Conservation (phyloP, 2,329 filamentous ascomycete genomes). For the Diaporthe longicolla region DNA sequence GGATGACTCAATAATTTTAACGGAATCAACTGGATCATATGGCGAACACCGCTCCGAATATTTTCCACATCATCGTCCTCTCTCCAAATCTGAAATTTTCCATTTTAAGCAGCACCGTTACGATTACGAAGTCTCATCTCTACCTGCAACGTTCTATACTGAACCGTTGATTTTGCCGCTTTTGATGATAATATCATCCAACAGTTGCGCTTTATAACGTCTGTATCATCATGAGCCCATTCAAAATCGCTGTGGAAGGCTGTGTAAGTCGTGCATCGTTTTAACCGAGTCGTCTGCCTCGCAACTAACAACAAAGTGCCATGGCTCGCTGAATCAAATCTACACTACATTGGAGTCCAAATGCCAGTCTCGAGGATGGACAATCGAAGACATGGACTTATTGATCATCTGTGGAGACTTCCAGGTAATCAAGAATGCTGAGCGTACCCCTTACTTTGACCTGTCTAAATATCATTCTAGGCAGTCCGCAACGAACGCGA, state of each 20-base stretch:
- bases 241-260: conserved; percentile 14
- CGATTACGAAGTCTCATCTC: neutral
- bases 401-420: conserved; percentile 22
- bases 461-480: neutral
- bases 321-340: conserved; percentile 11
- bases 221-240: neutral
- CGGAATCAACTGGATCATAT: neutral
- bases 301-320: conserved; percentile 23
- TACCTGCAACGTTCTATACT: neutral
- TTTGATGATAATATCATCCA: neutral
- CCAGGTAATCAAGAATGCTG: conserved; percentile 5
- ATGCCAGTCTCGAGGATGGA: conserved; percentile 18
- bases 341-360: conserved; percentile 15
- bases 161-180: neutral
- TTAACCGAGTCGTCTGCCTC: neutral
- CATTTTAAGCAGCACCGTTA: neutral
- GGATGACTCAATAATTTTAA: neutral
- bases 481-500: conserved; percentile 19
- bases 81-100: neutral
- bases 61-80: neutral
- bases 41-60: neutral
- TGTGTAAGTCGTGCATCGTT: conserved; percentile 14
- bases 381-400: conserved; percentile 5
- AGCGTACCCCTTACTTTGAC: neutral
- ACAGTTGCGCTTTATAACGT: neutral